Evolutionary conservation across 1,139 yeast genomes (phyloP), one percentile per base, ranked within the genome.

Genomic region (Candida sp.): DNA sequence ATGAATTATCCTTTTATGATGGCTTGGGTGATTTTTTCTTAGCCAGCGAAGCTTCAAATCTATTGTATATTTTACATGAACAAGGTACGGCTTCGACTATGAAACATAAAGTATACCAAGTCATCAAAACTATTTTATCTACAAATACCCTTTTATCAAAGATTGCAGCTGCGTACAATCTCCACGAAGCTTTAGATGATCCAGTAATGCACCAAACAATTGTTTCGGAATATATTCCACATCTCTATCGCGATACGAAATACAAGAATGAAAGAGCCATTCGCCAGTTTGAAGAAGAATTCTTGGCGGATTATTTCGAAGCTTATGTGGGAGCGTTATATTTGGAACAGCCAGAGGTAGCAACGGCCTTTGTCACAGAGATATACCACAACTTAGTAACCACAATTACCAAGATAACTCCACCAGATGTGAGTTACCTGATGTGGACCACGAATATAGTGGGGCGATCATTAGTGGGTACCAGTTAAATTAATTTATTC

Each of bases 11-110:
- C n/a, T 67, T 70, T 42, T 61, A 68, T 43, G 77, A 72, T 49
- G 77, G 77, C 0, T 60, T 72, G 42, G 77, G 77, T 0, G 77
- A 72, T 52, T 69, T 68, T 46, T 69, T 63, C 43, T 57, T 72
- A 40, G 71, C 75, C 6, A 60, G 66, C 22, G 75, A 68, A 46
- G 63, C 74, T 1, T 64, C 75, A 2, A 63, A 62, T 43, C 52
- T 71, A 39, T 57, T 72, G 41, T 72, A 66, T 49, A 58, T 56
- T 35, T 59, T 70, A 19, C 46, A 49, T 33, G 39, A 44, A 19
- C 46, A 48, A 15, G 48, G 48, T 3, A 27, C n/a, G 19, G 39
- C 39, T 3, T 37, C 39, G 4, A 46, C 49, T 53, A 43, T 49
- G 49, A 32, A 55, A 45, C 51, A 56, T n/a, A 58, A 60, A 30